These are phyloP conservation scores for Agarophyton chilense DNA, from an alignment of 23 red algal species.

Conservation along the genomic window DNA sequence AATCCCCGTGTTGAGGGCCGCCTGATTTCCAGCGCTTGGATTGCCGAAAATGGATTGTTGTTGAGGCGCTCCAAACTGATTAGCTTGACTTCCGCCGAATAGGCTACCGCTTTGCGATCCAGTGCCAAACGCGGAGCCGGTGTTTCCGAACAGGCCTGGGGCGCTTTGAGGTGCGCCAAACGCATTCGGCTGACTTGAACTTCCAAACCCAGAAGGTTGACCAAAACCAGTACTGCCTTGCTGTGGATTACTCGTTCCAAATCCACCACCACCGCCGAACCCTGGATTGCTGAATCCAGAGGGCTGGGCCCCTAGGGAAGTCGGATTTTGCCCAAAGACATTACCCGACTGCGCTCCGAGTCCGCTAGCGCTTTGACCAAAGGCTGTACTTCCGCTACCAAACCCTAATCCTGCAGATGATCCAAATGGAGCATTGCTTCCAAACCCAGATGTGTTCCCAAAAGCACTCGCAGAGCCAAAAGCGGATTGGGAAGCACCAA, in stretches of 20 bases:
- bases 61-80: constrained; percentile 2
- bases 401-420: constrained; percentile 13
- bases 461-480: constrained; percentile 37
- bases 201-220: background rate
- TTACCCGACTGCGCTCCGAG: constrained; percentile 15
- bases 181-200: background rate
- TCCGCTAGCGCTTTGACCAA: constrained; percentile 49
- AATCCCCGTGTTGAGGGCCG: background rate
- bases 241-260: constrained; percentile 2
- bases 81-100: background rate
- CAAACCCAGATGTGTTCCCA: constrained; percentile 54
- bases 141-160: background rate
- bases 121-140: constrained; percentile 7
- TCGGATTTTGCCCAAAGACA: constrained; percentile 3
- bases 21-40: background rate
- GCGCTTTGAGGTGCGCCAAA: background rate
- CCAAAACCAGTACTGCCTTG: background rate
- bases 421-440: constrained; percentile 9
- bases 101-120: background rate
- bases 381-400: background rate
- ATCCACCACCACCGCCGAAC: background rate
- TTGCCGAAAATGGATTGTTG: background rate
- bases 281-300: constrained; percentile 17
- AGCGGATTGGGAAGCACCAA: constrained; percentile 40
- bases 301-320: constrained; percentile 14